Evolutionary conservation across 331 rosid species (phyloP), one percentile per base, ranked within the genome.

Genomic region (Rhamnella rubrinervis): DNA sequence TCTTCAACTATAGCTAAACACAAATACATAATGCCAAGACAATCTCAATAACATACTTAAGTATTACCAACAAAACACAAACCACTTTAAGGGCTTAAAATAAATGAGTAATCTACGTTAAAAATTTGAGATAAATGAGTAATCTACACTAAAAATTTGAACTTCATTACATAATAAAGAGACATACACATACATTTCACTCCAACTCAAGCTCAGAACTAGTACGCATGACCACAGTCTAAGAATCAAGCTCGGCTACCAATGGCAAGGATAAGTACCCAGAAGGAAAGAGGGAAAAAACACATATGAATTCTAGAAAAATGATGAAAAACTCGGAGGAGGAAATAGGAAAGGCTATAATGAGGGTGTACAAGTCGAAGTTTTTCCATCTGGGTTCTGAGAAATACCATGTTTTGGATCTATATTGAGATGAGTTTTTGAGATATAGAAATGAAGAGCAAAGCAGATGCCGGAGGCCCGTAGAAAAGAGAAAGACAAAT

Each of bases 321-420:
- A 85, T 1, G 75, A 88, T 31, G 71, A 86, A 83, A 55, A 84
- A 39, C 57, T 93, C 88, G 0, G 88, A 82, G 51, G 92, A 89
- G 37, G 93, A 88, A 6, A 93, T 66, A 25, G 97, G 97, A 16
- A 88, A 86, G 55, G 87, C 78, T 4, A 93, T 7, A 72, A 85
- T 55, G 59, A 93, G 96, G 18, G 77, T 18, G 77, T 80, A 90
- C 59, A 93, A 76, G 78, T 90, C 96, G n/a, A 90, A 63, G 67
- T 84, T 88, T 70, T 80, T 90, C 97, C 92, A 90, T 35, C 65
- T 73, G 67, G 92, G 88, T 68, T 93, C 85, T 8, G 96, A 82
- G 82, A 85, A 75, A 46, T 82, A 93, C 97, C 98, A 93, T 0
- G 82, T 66, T 61, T 84, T 88, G 75, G 98, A 88, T 70, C 88